phyloP scores from a whole-genome alignment of 2,329 filamentous ascomycete genomes.

The Pseudonectria foliicola region DNA sequence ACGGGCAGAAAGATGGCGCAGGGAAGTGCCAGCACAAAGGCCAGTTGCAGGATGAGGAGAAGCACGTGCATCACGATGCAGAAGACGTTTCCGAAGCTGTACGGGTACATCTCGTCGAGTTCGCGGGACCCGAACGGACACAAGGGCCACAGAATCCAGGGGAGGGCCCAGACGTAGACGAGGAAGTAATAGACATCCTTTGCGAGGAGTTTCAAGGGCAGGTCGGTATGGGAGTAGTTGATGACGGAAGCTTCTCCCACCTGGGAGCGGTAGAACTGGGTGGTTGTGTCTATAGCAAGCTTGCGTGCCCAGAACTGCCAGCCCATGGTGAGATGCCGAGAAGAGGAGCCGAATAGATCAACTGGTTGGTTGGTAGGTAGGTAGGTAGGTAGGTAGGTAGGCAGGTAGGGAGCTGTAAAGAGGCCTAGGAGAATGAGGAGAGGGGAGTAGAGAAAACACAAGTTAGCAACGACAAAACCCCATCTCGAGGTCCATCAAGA shows the following conservation, averaged over 20 bases:
- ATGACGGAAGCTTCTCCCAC: slow-evolving; percentile 50
- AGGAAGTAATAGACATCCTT: slow-evolving; percentile 52
- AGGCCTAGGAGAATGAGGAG: too few species aligned
- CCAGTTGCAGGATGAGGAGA: slow-evolving; percentile 51
- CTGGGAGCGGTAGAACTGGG: slow-evolving; percentile 52
- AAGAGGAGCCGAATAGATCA: neutral
- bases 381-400: too few species aligned
- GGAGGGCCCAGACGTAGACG: slow-evolving; percentile 47
- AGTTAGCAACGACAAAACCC: too few species aligned
- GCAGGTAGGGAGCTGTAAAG: too few species aligned
- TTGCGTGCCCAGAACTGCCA: too few species aligned
- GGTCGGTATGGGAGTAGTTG: slow-evolving; percentile 55
- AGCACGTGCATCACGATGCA: slow-evolving; percentile 51
- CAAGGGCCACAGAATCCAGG: slow-evolving; percentile 54
- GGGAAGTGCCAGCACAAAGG: slow-evolving; percentile 53
- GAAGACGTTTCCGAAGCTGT: slow-evolving; percentile 46
- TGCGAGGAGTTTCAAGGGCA: slow-evolving; percentile 42
- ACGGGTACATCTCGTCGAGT: slow-evolving; percentile 57
- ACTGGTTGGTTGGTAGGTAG: too few species aligned
- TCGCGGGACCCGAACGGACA: slow-evolving; percentile 42
- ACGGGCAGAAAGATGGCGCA: slow-evolving; percentile 39
- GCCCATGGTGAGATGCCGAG: neutral
- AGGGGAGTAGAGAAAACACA: too few species aligned
- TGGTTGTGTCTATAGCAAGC: slow-evolving; percentile 26
- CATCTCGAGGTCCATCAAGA: too few species aligned